Percentiles rank a stretch among this genome's conserved stretches.
Conservation (phyloP, 345 rosid species). For the Citrus unshiu region DNA sequence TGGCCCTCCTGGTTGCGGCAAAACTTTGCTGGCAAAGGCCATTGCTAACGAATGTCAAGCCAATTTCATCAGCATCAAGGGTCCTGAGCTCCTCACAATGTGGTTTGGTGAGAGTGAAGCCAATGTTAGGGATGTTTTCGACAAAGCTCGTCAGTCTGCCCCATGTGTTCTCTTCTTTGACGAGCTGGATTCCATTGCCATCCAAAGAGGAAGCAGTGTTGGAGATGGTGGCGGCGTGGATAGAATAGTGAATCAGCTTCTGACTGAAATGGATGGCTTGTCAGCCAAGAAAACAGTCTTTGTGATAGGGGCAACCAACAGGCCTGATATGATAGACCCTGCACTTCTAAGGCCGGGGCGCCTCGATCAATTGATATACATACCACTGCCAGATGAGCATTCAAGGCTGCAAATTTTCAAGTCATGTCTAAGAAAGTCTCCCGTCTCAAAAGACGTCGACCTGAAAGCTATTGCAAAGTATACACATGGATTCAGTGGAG, state of each 20-base stretch:
- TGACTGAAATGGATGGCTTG: conserved; percentile 44
- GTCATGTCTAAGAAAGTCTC: conserved; percentile 38
- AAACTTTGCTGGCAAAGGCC: conserved; percentile 41
- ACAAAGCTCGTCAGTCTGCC: conserved; percentile 30
- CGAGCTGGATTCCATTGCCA: conserved; percentile 44
- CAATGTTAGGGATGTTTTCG: conserved; percentile 37
- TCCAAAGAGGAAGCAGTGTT: conserved; percentile 41
- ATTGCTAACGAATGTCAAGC: conserved; percentile 46
- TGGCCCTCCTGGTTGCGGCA: conserved; percentile 45
- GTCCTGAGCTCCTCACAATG: too few species aligned
- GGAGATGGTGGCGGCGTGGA: conserved; percentile 44
- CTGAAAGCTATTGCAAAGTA: conserved; percentile 28
- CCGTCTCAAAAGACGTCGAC: conserved; percentile 30
- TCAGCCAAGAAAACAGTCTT: conserved; percentile 38
- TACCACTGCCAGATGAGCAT: conserved; percentile 38
- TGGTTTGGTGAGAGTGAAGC: conserved; percentile 31
- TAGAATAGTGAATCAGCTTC: conserved; percentile 38
- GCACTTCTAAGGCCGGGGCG: conserved; percentile 40
- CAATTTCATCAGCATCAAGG: too few species aligned
- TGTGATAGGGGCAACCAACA: conserved; percentile 38
- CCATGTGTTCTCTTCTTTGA: conserved; percentile 43
- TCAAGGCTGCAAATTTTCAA: conserved; percentile 32
- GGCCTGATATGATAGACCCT: conserved; percentile 39
- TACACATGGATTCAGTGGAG: conserved; percentile 39
- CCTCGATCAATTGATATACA: conserved; percentile 39